phyloP scores from a whole-genome alignment of 2,329 filamentous ascomycete genomes.

The Bipolaris gigantea region DNA sequence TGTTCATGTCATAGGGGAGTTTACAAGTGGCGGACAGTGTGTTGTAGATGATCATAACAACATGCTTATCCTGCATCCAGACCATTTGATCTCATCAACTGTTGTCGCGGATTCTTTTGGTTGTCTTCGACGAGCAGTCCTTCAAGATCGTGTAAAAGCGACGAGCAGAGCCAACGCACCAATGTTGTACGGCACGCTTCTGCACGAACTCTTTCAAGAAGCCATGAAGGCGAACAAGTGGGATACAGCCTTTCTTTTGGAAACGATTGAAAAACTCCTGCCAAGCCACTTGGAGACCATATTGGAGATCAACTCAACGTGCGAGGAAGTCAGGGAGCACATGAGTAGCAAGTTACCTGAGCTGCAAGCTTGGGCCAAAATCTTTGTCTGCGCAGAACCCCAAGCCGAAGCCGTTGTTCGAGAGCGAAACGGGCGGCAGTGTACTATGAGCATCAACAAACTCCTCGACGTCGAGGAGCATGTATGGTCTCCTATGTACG shows the following conservation, averaged over 20 bases:
- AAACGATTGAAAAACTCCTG: constrained; percentile 69
- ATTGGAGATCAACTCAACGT: constrained; percentile 79
- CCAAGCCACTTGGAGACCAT: constrained; percentile 82
- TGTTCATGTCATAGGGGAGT: constrained; percentile 83
- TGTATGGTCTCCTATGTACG: constrained; percentile 97
- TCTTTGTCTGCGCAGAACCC: constrained; percentile 74
- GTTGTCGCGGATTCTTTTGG: constrained; percentile 96
- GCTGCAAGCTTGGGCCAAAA: constrained; percentile 77
- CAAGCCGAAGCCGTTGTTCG: constrained; percentile 74
- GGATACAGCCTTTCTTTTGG: constrained; percentile 68
- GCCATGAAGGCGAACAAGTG: constrained; percentile 82
- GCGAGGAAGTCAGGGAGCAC: constrained; percentile 74
- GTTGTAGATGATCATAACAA: constrained; percentile 80
- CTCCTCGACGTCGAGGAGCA: constrained; percentile 96
- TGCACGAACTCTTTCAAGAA: constrained; percentile 95
- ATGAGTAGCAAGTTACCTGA: constrained; percentile 81
- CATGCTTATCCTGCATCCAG: constrained; percentile 89
- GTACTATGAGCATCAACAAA: constrained; percentile 85
- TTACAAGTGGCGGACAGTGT: constrained; percentile 70
- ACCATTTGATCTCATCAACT: constrained; percentile 92
- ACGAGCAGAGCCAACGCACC: constrained; percentile 77
- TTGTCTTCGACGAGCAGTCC: constrained; percentile 84
- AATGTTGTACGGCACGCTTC: constrained; percentile 87
- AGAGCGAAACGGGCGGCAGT: constrained; percentile 74
- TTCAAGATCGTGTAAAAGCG: constrained; percentile 93